These are phyloP conservation scores for Cryptosporidium andersoni DNA, from an alignment of 169 alveolate species.

Conservation along the genomic window DNA sequence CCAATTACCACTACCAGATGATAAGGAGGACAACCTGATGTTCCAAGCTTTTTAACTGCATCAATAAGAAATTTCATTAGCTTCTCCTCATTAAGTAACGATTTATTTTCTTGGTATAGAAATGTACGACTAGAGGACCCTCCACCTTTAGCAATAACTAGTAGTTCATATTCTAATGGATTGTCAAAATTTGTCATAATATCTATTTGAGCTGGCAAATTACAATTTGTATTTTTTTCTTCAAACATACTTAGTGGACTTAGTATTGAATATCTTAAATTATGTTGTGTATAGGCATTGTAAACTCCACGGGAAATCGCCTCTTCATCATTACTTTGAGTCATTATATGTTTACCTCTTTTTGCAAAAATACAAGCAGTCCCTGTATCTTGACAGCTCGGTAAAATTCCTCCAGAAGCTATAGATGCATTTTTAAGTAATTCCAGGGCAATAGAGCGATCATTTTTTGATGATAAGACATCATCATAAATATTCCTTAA, in stretches of 20 bases:
- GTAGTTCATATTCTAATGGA: constrained; percentile 79
- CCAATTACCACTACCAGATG: constrained; percentile 88
- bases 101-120: constrained; percentile 85
- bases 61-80: constrained; percentile 79
- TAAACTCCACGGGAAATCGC: constrained; percentile 83
- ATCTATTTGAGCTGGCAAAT: constrained; percentile 88
- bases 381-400: constrained; percentile 91
- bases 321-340: constrained; percentile 76
- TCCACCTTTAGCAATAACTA: constrained; percentile 88
- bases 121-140: constrained; percentile 89
- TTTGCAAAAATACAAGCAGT: constrained; percentile 87
- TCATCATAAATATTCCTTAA: constrained; percentile 79
- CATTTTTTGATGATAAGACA: constrained; percentile 81
- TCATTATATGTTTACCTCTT: constrained; percentile 76
- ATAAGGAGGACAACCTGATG: constrained; percentile 92
- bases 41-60: constrained; percentile 82
- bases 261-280: constrained; percentile 81
- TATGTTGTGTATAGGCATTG: constrained; percentile 82
- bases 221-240: constrained; percentile 86
- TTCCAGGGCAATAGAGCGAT: constrained; percentile 83
- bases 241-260: constrained; percentile 86
- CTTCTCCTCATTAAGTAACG: constrained; percentile 79
- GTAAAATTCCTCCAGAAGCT: constrained; percentile 82
- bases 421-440: constrained; percentile 82
- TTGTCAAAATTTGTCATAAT: constrained; percentile 65